Percentiles rank a stretch among this genome's conserved stretches.
phyloP scores from a whole-genome alignment of 306 rosid species.

The Rosa rugosa region DNA sequence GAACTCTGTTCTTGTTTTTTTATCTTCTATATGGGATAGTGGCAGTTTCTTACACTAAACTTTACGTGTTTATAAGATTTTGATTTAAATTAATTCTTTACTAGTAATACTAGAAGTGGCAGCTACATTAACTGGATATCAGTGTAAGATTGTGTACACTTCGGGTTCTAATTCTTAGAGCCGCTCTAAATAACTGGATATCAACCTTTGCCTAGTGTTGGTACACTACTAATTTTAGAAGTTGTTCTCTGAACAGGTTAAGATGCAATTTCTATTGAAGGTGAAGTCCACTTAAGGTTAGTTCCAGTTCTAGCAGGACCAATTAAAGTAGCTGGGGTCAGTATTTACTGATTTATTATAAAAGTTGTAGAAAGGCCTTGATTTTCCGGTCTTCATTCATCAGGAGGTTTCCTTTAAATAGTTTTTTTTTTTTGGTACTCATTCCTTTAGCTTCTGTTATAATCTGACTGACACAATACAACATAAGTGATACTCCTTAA shows the following conservation, averaged over 20 bases:
- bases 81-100: not conserved
- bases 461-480: no score
- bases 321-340: no score
- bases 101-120: not conserved
- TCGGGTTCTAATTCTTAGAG: not conserved
- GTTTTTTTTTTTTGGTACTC: no score
- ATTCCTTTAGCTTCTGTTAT: no score
- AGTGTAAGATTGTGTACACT: not conserved
- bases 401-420: no score
- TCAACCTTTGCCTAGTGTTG: not conserved
- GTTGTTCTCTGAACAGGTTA: constrained; percentile 51
- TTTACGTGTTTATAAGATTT: not conserved
- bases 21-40: constrained; percentile 5
- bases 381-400: no score
- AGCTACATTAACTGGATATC: not conserved
- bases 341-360: no score
- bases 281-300: no score
- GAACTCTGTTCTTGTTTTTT: constrained; percentile 16
- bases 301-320: no score
- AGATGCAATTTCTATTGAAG: constrained; percentile 92
- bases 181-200: not conserved
- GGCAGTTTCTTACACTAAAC: not conserved
- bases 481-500: no score
- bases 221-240: not conserved
- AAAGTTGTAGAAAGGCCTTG: no score